Evolutionary conservation across 768 basidiomycete genomes (phyloP), one percentile per base, ranked within the genome.

Genomic region (Boletus sp.): DNA sequence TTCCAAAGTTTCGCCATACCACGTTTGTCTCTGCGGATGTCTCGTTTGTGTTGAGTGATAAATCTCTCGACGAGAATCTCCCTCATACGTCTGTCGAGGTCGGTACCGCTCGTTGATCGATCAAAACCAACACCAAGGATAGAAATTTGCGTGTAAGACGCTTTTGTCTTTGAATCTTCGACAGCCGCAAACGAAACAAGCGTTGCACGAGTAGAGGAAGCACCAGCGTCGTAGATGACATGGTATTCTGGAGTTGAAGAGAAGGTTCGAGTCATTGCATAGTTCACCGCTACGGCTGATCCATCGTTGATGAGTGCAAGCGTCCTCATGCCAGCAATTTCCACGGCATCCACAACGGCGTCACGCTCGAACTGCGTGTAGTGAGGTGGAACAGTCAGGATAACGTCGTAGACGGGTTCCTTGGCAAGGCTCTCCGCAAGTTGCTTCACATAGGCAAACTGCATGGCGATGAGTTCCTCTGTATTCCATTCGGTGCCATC

Each of bases 1-100:
- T 95, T 96, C 84, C 92, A 89, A 7, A 98, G 76, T 73, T 95
- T 96, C 5, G 92, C 90, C 87, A 97, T 89, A 2, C 89, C 95
- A 54, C 86, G 81, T 68, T 85, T 84, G 67, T 95, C 91, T 61
- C 78, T 77, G 30, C 83, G 80, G 37, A 94, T 81, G 59, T 87
- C 84, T 69, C 74, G 81, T 64, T 83, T 83, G 57, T 89, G 77
- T 73, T 89, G 90, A 49, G 76, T 70, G 67, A 89, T 83, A 73
- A 98, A 97, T 50, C 80, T 80, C 48, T 82, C 82, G 29, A 88
- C 76, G 51, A 99, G 80, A 50, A 94, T 80, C 35, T 96, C 89
- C 56, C 92, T 82, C 63, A 98, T 69, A 28, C 90, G 82, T 42
- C 85, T 81, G 69, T 98, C 94, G 30, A 98, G 78, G 68, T 90